These are phyloP conservation scores for Rhizophagus prolifer DNA, from an alignment of 192 early-diverging fungal genomes.

Conservation along the genomic window DNA sequence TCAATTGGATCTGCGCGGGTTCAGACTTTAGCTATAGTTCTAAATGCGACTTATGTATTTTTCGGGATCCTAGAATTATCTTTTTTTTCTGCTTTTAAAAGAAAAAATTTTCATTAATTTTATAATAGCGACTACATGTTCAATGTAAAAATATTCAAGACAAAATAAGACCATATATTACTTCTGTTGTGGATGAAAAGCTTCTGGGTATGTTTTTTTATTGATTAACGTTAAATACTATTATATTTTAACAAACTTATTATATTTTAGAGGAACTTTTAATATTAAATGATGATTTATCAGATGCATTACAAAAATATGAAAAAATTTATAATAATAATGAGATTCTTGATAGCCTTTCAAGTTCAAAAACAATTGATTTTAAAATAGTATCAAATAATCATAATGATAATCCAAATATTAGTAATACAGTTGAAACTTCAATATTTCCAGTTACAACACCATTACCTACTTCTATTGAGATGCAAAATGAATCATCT, in stretches of 20 bases:
- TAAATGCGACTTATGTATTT: no score
- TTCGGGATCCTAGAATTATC: no score
- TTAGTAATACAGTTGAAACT: neutral
- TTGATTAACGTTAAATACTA: neutral
- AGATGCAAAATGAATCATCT: neutral
- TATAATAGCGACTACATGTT: neutral
- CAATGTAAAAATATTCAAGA: conserved; percentile 10
- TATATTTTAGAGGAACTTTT: neutral
- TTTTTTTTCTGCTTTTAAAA: neutral
- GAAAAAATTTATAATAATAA: conserved; percentile 4
- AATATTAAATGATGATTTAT: conserved; percentile 10
- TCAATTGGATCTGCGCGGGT: no score
- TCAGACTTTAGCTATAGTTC: no score
- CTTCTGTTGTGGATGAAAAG: neutral
- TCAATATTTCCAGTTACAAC: neutral
- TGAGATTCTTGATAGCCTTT: neutral
- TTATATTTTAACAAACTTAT: neutral
- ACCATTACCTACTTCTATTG: no score
- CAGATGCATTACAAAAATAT: conserved; percentile 12
- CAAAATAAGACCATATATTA: conserved; percentile 10
- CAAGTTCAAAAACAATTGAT: neutral
- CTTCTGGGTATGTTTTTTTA: neutral
- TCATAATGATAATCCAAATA: no score
- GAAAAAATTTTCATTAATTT: neutral
- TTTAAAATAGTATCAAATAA: neutral